A percentile compares a stretch with the other conserved stretches of the same genome.
These are phyloP conservation scores for Keithomyces neogunnii DNA, from an alignment of 2,329 filamentous ascomycete species.

Conservation along the genomic window DNA sequence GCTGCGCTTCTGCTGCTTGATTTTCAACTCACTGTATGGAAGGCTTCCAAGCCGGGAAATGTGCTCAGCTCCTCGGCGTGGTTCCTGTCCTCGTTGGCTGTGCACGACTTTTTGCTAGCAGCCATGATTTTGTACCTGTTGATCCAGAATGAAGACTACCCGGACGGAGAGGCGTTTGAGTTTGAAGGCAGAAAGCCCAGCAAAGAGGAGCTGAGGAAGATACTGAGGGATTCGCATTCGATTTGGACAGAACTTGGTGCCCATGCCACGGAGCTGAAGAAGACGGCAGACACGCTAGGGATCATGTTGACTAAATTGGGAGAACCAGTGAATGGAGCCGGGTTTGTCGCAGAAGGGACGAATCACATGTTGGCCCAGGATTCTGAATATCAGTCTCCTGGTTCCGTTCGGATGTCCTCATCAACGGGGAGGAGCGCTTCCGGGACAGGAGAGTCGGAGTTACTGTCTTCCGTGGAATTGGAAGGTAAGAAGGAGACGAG, in stretches of 20 bases:
- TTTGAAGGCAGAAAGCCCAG: constrained; percentile 21
- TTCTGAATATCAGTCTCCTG: no score
- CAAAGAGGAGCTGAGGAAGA: constrained; percentile 30
- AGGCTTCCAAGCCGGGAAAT: constrained; percentile 43
- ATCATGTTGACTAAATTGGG: constrained; percentile 37
- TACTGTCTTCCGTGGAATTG: constrained; percentile 14
- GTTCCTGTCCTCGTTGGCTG: constrained; percentile 48
- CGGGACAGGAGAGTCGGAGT: constrained; percentile 9
- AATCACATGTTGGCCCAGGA: neutral
- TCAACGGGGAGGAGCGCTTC: neutral
- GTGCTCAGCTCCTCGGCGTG: constrained; percentile 43
- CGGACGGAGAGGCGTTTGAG: constrained; percentile 24
- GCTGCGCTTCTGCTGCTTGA: constrained; percentile 38
- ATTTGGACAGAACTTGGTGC: constrained; percentile 35
- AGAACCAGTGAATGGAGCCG: constrained; percentile 14
- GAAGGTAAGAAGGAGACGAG: constrained; percentile 10
- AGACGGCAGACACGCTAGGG: constrained; percentile 36
- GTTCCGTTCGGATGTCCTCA: neutral
- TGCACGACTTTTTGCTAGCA: constrained; percentile 54
- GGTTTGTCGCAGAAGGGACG: neutral
- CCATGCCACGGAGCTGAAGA: constrained; percentile 30
- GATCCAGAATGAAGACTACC: constrained; percentile 33
- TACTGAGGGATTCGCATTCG: constrained; percentile 32
- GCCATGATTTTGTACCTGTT: constrained; percentile 51
- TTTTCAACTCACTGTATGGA: constrained; percentile 38